Evolutionary conservation across 306 rosid species (phyloP), one percentile per base, ranked within the genome.

Genomic region (Cotoneaster glaucophyllus): DNA sequence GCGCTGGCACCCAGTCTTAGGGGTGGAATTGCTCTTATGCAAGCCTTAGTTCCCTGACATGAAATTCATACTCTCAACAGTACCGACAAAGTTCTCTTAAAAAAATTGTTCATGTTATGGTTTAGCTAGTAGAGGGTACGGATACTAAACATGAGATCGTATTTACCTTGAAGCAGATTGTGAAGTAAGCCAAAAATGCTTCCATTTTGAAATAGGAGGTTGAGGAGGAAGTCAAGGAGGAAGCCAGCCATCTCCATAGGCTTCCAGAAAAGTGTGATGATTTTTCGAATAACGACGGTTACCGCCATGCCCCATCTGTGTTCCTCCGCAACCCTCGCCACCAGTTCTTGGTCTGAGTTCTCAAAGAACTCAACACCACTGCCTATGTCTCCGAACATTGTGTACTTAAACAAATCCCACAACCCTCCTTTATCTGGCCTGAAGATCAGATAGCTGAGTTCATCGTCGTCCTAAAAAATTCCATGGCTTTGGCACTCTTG

Each of bases 241-340:
- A 22, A 71, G 77, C 97, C 97, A 63, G 74, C 72, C 91, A 86
- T 85, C 73, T 86, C 75, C 87, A 93, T 4, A 12, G 97, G 97
- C 66, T 84, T 87, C 64, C 89, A 79, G 11, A 88, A 65, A 67
- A 86, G 19, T 17, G 79, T 78, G 4, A 93, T 76, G 50, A 93
- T 10, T 70, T 88, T 93, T 5, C 90, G 83, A 29, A 74, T 65
- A 8, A 90, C 43, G 57, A 90, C 64, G 65, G 94, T 90, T 15
- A 90, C 81, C 54, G 83, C 22, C 22, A 90, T 80, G 71, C 84
- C 76, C 96, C 93, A 90, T 73, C 90, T 77, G 50, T 81, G 75
- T 39, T 71, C 87, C 26, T 74, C 32, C 11, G 73, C 84, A 31
- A 21, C 77, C 28, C 68, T 71, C n/a, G 45, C 79, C 68, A 76